Evolutionary conservation across 441 rosid species (phyloP).

Genomic region (Mallotus repandus): DNA sequence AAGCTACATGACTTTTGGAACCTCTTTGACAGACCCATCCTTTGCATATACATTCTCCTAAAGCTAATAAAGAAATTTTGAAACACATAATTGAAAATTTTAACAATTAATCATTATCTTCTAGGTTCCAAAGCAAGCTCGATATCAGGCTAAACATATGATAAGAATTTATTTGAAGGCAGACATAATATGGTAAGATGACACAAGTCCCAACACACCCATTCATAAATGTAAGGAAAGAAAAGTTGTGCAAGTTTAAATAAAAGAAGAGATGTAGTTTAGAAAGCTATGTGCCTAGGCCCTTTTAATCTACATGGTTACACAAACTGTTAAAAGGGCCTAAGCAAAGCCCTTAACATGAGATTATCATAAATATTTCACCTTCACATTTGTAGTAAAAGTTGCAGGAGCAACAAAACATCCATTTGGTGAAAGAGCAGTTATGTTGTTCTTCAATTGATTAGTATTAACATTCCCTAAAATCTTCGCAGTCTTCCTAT

Average conservation of each 20-base stretch:
- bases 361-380: slow-evolving; percentile 20
- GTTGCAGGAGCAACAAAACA: slow-evolving; percentile 99
- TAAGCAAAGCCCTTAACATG: neutral
- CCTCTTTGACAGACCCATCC: slow-evolving; percentile 96
- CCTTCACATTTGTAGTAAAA: slow-evolving; percentile 99
- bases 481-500: slow-evolving; percentile 80
- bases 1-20: slow-evolving; percentile 87
- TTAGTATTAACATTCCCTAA: slow-evolving; percentile 69
- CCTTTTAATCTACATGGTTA: neutral
- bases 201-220: neutral
- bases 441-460: slow-evolving; percentile 92
- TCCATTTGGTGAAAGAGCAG: slow-evolving; percentile 91
- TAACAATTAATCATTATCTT: neutral
- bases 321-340: neutral
- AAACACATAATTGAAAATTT: slow-evolving; percentile 1
- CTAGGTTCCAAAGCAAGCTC: neutral
- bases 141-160: neutral
- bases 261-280: neutral
- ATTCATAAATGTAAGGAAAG: neutral
- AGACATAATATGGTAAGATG: neutral
- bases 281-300: neutral
- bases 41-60: slow-evolving; percentile 95
- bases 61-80: slow-evolving; percentile 40
- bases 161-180: neutral
- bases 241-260: neutral